Evolutionary conservation across 352 stramenopile species (phyloP), one percentile per base, ranked within the genome.

Genomic region (Phytophthora tubulina): DNA sequence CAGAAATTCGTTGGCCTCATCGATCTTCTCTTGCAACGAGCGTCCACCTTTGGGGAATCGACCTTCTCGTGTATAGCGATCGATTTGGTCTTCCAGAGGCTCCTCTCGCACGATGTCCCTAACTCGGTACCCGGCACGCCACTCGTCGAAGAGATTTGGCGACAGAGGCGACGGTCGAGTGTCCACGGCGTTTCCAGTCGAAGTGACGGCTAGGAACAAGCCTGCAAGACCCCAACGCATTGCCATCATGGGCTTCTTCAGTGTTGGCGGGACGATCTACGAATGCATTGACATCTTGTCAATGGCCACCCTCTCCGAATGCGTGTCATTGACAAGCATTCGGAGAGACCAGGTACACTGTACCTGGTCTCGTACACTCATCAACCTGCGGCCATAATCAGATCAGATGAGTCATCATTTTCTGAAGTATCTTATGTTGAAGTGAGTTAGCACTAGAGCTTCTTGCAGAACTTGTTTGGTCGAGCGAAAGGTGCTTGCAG

Each of bases 401-500:
- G 41, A 46, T 62, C 21, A 27, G 21, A 27, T 27, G 21, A 27
- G 21, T 27, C 21, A 27, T 27, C 21, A 27, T 27, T 27, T 27
- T 59, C 35, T 51, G 35, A 70, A 57, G 38, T 52, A 69, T 42
- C 30, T 48, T 45, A 56, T 38, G 32, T 61, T 72, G 56, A 58
- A 69, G 49, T 57, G 35, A 60, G 14, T 13, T 51, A 41, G 32
- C 17, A 41, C 7, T 72, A 89, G 11, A 72, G 69, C 5, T 80
- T 80, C 57, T 90, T 89, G 70, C 60, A 73, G 48, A 77, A 86
- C 57, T 88, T 90, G 67, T 76, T 81, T 1, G 73, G 76, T 60
- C 85, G 81, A 46, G 72, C 70, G 35, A 79, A 71, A 1, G 74
- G 70, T 3, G 78, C 78, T 54, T 92, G 82, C 46, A 88, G 79